Evolutionary conservation across 345 rosid genomes (phyloP), one percentile per base, ranked within the genome.

Genomic region (Erucastrum elatum): DNA sequence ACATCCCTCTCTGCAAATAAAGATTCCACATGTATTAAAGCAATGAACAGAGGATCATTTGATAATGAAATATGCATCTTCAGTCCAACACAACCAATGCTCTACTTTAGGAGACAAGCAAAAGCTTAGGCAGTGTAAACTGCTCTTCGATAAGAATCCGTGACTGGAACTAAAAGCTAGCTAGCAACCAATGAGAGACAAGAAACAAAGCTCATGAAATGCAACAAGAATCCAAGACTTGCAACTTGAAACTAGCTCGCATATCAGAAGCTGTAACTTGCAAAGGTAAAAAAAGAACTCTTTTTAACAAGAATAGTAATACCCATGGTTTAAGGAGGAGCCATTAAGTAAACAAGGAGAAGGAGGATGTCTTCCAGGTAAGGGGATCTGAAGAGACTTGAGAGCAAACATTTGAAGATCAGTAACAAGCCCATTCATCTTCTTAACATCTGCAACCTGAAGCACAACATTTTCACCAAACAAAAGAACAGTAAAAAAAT

Each of bases 391-490:
- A 69, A 95, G 85, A 30, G 89, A 71, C 80, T 91, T 89, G 58
- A 88, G 90, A 74, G 91, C 99, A 86, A 91, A 95, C 94, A 95
- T 93, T 79, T 95, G 99, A 88, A 86, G 91, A 87, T 95, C 98
- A 59, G 96, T 87, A 59, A 86, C 86, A 78, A 95, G 84, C n/a
- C 95, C 92, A 84, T 94, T 94, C 85, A 90, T 84, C 88, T 84
- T 91, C 75, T 85, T 94, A 8, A 94, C 86, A 72, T 94, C 99
- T 30, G 96, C 89, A 76, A 91, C 99, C 99, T 94, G 65, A 68
- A 62, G 34, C 25, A 60, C 66, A 3, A 6, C 7, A 41, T 41
- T 68, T 26, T 17, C 61, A 55, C 5, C 4, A 58, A 13, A 75
- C 49, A 29, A 10, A 64, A 11, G 49, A 2, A 33, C 8, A 5